Conservation (phyloP, 2,329 filamentous ascomycete species). For the Epichloe bromicola region DNA sequence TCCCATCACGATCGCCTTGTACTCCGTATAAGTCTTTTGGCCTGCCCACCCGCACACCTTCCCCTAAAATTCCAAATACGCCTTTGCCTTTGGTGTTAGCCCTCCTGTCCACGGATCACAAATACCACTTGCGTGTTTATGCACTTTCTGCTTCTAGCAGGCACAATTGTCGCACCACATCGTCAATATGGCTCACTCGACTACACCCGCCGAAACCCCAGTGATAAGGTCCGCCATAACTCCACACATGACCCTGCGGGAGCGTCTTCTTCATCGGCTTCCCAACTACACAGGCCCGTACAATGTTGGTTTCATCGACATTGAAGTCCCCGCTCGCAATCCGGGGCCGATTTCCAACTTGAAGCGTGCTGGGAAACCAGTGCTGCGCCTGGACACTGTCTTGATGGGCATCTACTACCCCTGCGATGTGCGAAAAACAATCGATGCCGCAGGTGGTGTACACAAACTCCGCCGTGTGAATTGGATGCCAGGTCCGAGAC, state of each 20-base stretch:
- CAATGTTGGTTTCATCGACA: conserved; percentile 53
- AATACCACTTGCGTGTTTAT: not conserved
- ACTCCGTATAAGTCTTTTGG: not conserved
- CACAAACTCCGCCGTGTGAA: conserved; percentile 38
- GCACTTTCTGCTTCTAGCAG: not conserved
- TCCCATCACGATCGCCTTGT: not conserved
- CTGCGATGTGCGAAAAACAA: conserved; percentile 25
- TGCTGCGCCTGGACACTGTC: conserved; percentile 38
- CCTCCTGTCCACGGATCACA: not conserved
- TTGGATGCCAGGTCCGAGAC: conserved; percentile 47
- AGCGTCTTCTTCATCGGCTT: conserved; percentile 33
- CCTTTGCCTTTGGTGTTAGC: too few species aligned
- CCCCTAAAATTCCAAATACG: not conserved
- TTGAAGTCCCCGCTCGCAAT: conserved; percentile 44
- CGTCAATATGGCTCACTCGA: conserved; percentile 3
- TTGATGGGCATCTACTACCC: conserved; percentile 56
- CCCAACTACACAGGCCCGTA: conserved; percentile 53
- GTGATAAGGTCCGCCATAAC: conserved; percentile 10
- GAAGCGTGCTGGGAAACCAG: conserved; percentile 24
- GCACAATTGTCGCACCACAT: not conserved
- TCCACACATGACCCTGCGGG: conserved; percentile 20
- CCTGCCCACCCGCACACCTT: not conserved
- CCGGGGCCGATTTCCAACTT: conserved; percentile 28
- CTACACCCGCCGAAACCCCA: not conserved
- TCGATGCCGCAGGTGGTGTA: conserved; percentile 15